Percentiles rank a stretch among this genome's conserved stretches.
Conservation (phyloP, 2,329 filamentous ascomycete genomes). For the Dactylellina parvicollis region DNA sequence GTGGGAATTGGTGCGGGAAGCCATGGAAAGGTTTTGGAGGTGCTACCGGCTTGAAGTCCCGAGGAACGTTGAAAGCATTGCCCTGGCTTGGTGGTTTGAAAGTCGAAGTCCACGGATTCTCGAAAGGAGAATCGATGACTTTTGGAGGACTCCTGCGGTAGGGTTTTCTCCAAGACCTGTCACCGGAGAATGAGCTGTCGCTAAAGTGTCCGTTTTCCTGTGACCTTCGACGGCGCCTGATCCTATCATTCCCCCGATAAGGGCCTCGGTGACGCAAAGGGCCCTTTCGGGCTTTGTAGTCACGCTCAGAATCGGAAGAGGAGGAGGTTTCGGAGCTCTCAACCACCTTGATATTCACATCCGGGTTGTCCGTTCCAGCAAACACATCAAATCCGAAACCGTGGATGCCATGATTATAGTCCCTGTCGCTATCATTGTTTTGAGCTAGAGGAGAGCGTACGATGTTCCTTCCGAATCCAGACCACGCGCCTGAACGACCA, state of each 20-base stretch:
- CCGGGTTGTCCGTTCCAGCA: not conserved
- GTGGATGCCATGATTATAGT: not conserved
- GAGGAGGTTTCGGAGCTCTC: conserved; percentile 41
- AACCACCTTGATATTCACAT: conserved; percentile 3
- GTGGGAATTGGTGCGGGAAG: conserved; percentile 49
- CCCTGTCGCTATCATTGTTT: conserved; percentile 2
- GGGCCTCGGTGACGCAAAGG: conserved; percentile 25
- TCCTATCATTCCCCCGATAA: conserved; percentile 7
- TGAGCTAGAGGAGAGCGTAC: not conserved
- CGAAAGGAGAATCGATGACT: conserved; percentile 33
- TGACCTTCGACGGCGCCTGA: conserved; percentile 29
- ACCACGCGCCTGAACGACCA: conserved; percentile 32
- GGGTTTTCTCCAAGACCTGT: conserved; percentile 23
- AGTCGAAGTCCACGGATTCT: conserved; percentile 39
- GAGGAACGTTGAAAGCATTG: conserved; percentile 22
- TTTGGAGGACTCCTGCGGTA: conserved; percentile 18
- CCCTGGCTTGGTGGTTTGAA: conserved; percentile 14
- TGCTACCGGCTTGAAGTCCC: conserved; percentile 33
- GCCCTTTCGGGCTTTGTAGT: conserved; percentile 40
- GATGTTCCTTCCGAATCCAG: conserved; percentile 40
- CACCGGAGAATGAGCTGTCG: conserved; percentile 32
- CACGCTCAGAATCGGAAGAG: conserved; percentile 43
- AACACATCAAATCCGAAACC: conserved; percentile 23
- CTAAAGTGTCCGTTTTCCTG: conserved; percentile 37
- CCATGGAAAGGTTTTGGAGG: conserved; percentile 46